Conservation (phyloP, 2,329 filamentous ascomycete genomes). For the Ambrosiella beaveri region DNA sequence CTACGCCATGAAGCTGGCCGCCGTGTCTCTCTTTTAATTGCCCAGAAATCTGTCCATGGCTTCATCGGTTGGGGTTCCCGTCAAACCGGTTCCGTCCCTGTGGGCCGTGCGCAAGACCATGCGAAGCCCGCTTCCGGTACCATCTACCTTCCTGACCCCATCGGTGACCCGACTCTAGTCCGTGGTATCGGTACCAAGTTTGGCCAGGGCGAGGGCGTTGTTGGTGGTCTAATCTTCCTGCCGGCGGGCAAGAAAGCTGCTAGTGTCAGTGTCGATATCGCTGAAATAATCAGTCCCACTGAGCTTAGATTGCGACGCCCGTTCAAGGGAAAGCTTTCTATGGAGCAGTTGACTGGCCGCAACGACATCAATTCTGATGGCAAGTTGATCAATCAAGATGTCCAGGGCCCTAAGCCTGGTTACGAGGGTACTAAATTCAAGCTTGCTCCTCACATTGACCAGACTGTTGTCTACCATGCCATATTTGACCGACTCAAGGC, state of each 20-base stretch:
- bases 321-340: conserved; percentile 58
- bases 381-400: conserved; percentile 37
- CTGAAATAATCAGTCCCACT: conserved; percentile 60
- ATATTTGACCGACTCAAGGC: conserved; percentile 70
- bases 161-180: conserved; percentile 66
- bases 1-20: conserved; percentile 73
- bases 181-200: conserved; percentile 72
- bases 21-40: conserved; percentile 81
- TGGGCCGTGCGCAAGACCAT: conserved; percentile 76
- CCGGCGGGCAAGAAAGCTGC: conserved; percentile 64
- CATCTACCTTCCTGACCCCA: conserved; percentile 77
- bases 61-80: conserved; percentile 81
- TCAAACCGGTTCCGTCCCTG: conserved; percentile 78
- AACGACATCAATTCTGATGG: conserved; percentile 53
- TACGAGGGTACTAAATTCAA: conserved; percentile 73
- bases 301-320: conserved; percentile 76
- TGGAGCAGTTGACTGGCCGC: conserved; percentile 68
- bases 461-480: conserved; percentile 81
- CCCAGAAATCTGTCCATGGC: conserved; percentile 85
- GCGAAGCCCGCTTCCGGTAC: conserved; percentile 63
- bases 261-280: conserved; percentile 68
- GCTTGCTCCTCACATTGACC: conserved; percentile 81
- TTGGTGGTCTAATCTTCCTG: conserved; percentile 71
- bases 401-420: conserved; percentile 37
- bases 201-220: conserved; percentile 48